Evolutionary conservation across 2,329 filamentous ascomycete genomes (phyloP), one percentile per base, ranked within the genome.

Genomic region (Emericellopsis cladophorae): DNA sequence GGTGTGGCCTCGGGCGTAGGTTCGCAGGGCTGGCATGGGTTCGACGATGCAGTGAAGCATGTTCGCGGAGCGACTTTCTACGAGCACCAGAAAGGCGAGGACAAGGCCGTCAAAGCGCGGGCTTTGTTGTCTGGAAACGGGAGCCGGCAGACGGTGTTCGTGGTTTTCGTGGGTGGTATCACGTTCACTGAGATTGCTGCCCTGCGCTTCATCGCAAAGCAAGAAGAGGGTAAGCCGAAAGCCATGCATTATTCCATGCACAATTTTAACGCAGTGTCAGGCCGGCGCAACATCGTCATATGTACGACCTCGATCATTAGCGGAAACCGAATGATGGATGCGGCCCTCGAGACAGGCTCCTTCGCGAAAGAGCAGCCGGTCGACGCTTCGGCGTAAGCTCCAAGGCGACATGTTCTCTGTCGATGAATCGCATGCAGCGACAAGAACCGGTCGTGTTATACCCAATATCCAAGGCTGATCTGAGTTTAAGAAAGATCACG

Each of bases 121-220:
- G 81, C 86, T 45, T 74, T 93, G 22, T 67, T 98, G 32, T 85
- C 86, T 37, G 86, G 88, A 1, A 85, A 85, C 3, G 74, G 75
- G 14, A 76, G 76, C 39, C 80, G 79, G 57, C 94, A 95, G 67
- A 90, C 84, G 0, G 82, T 94, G 1, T 85, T 95, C 54, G 81
- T 98, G n/a, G 94, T 96, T 50, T 96, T 96, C 61, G 67, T 98
- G 15, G 92, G 92, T n/a, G 93, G 92, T 2, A 84, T 98, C 42
- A 95, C 88, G 0, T 95, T 93, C 55, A 90, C 92, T 0, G 92
- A 98, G 62, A 90, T 98, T 57, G 88, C 93, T 33, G 92, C 93
- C 16, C 58, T 98, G 55, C 74, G 93, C 41, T 96, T 95, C 56
- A 82, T 98, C 49, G 86, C 84, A 9, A 79, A 79, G 55, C 81